Percentiles rank a stretch among this genome's conserved stretches.
Evolutionary conservation across 495 filamentous ascomycete species (phyloP).

Genomic region (Aspergillus kassunensis): DNA sequence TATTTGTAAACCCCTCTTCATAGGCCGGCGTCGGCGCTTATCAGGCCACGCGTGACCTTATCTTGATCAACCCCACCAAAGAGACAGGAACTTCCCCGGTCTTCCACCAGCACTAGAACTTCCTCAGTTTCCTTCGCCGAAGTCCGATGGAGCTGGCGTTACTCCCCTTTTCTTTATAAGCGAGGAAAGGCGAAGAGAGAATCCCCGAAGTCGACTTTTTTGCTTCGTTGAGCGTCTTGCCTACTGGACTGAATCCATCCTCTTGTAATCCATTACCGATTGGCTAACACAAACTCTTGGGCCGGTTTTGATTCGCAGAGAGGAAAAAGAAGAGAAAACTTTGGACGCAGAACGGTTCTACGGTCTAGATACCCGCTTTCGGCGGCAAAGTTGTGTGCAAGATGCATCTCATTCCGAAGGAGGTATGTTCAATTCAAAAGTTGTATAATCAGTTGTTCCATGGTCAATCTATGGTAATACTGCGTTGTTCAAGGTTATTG

Average conservation of each 20-base stretch:
- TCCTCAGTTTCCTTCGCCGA: constrained; percentile 7
- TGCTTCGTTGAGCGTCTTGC: too few species aligned
- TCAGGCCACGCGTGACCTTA: constrained; percentile 17
- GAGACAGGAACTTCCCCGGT: constrained; percentile 7
- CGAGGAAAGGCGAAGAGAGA: too few species aligned
- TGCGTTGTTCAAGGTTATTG: too few species aligned
- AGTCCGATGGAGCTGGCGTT: background rate
- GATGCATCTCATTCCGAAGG: constrained; percentile 86
- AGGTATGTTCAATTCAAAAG: constrained; percentile 47
- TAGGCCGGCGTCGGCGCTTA: constrained; percentile 11
- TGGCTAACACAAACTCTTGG: too few species aligned
- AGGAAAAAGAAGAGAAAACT: constrained; percentile 2
- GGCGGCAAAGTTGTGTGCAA: constrained; percentile 1
- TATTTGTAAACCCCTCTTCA: constrained; percentile 8
- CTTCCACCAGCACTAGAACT: constrained; percentile 8
- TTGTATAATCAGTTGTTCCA: background rate
- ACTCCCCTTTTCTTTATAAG: constrained; percentile 1
- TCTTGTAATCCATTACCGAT: too few species aligned
- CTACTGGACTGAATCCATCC: too few species aligned
- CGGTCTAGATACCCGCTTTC: background rate
- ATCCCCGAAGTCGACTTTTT: too few species aligned
- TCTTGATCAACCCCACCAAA: constrained; percentile 10
- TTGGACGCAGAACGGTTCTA: too few species aligned
- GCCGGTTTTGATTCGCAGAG: constrained; percentile 12
- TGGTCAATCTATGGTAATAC: too few species aligned